Evolutionary conservation across 805 yeast genomes (phyloP), one percentile per base, ranked within the genome.

Genomic region (Wickerhamiella shivajii): DNA sequence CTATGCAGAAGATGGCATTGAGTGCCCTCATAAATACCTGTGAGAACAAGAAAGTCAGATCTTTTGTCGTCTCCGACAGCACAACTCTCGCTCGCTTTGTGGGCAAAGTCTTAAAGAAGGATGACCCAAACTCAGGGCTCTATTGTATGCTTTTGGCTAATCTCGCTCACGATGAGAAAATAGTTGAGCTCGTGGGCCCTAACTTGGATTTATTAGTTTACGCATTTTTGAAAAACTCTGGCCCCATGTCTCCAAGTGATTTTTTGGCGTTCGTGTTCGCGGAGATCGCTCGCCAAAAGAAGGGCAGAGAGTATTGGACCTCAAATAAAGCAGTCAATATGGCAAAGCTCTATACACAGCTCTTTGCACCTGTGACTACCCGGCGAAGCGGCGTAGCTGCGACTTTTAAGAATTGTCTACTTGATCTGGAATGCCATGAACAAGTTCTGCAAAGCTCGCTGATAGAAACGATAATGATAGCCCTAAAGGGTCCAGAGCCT

Each of bases 321-420:
- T 67, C 75, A 2, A 63, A 66, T 44, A 93, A 79, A 81, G 76
- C 79, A 13, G 74, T 78, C 12, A 94, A 94, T 22, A 56, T 83
- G 15, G 71, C 84, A n/a, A 81, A 81, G 51, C 56, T 84, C 18
- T 61, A 80, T 39, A 90, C 74, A 0, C 84, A 83, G 57, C 77
- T 95, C 4, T 85, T 80, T 50, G 71, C 74, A 47, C 77, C 74
- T 44, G 64, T 80, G 10, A 71, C 71, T 46, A 70, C 71, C 17
- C 73, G 97, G 59, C 69, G 97, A 56, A 85, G 78, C 51, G 96
- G 94, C 49, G 85, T 81, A 24, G 92, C 93, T 1, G 77, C 93
- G 4, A 78, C 95, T 2, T 79, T 90, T 45, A 87, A 90, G 53
- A 87, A 87, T 56, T 69, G 87, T 0, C 59, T 87, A 31, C 87